Percentiles rank a stretch among this genome's conserved stretches.
Conservation (phyloP, 2,329 filamentous ascomycete species). For the Cercospora sesami region DNA sequence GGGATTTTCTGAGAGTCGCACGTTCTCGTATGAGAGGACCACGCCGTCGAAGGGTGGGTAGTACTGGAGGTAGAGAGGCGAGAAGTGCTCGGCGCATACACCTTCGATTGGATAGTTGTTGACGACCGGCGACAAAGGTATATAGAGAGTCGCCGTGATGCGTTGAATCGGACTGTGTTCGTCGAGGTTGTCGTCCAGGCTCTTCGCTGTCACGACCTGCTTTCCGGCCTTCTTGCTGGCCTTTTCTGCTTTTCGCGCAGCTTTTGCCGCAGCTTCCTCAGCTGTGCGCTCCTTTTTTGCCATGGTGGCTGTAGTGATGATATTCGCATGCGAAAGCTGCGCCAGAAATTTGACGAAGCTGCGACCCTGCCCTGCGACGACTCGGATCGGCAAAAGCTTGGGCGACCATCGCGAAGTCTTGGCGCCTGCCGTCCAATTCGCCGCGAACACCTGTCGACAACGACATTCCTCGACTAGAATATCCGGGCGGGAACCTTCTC, state of each 20-base stretch:
- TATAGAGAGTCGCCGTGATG: slow-evolving; percentile 77
- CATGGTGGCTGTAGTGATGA: neutral
- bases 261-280: slow-evolving; percentile 16
- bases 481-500: neutral
- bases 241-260: slow-evolving; percentile 18
- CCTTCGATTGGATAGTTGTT: slow-evolving; percentile 70
- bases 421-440: neutral
- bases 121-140: slow-evolving; percentile 70
- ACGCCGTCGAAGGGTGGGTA: slow-evolving; percentile 71
- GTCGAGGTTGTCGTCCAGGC: slow-evolving; percentile 8
- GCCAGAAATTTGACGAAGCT: slow-evolving; percentile 11
- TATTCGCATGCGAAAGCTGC: slow-evolving; percentile 11
- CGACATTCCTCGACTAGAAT: neutral
- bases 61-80: slow-evolving; percentile 73
- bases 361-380: slow-evolving; percentile 6
- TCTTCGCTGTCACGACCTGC: neutral
- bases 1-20: slow-evolving; percentile 59
- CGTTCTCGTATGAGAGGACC: slow-evolving; percentile 71
- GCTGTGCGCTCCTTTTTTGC: slow-evolving; percentile 17
- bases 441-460: slow-evolving; percentile 2
- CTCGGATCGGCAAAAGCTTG: slow-evolving; percentile 6
- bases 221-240: slow-evolving; percentile 6
- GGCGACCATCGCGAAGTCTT: neutral
- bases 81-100: slow-evolving; percentile 71
- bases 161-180: slow-evolving; percentile 68